Conservation (phyloP, 2,329 filamentous ascomycete genomes). For the Aspergillus fischeri region DNA sequence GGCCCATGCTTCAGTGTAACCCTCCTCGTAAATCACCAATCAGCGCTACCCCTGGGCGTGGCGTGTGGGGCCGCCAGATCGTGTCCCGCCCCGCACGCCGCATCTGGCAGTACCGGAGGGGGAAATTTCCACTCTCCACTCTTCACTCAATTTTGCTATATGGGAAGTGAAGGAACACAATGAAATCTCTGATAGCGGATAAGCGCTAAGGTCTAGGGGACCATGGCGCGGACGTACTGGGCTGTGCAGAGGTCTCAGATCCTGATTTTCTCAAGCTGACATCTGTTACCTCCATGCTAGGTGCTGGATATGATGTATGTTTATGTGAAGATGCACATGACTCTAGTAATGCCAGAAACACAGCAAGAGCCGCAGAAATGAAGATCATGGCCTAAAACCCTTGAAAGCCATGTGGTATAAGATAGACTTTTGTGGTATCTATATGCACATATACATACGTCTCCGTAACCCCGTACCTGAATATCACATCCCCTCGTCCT, state of each 20-base stretch:
- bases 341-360: neutral
- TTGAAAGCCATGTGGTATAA: neutral
- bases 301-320: neutral
- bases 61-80: neutral
- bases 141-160: neutral
- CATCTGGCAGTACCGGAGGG: neutral
- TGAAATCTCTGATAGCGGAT: neutral
- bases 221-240: neutral
- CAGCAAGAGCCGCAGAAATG: neutral
- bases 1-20: neutral
- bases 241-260: neutral
- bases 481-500: conserved; percentile 51
- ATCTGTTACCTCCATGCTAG: neutral
- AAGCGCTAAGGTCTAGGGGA: neutral
- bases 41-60: neutral
- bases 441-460: conserved; percentile 4
- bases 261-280: neutral
- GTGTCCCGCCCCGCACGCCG: neutral
- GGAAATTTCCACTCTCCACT: neutral
- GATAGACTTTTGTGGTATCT: conserved; percentile 16
- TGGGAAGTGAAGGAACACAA: neutral
- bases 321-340: neutral
- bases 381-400: neutral
- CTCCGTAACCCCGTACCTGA: conserved; percentile 1
- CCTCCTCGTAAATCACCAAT: neutral